phyloP scores from a whole-genome alignment of 1,284 basidiomycete species.

The Phellinidium pouzarii region DNA sequence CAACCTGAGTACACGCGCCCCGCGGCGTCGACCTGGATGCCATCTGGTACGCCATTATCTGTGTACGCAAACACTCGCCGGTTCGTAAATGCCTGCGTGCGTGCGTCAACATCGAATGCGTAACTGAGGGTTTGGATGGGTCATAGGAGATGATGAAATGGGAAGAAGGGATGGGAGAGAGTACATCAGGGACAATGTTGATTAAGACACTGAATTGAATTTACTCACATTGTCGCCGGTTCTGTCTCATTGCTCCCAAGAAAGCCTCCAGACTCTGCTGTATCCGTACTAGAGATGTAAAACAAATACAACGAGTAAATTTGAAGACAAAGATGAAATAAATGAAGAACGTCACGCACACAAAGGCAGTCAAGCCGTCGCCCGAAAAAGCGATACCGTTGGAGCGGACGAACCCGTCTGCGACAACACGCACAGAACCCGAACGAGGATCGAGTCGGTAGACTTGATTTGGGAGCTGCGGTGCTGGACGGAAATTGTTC shows the following conservation, averaged over 20 bases:
- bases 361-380: slow-evolving; percentile 59
- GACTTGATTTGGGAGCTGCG: slow-evolving; percentile 64
- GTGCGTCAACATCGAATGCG: slow-evolving; percentile 61
- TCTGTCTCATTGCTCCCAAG: slow-evolving; percentile 52
- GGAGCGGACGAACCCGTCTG: slow-evolving; percentile 55
- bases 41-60: slow-evolving; percentile 59
- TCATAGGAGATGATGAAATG: neutral
- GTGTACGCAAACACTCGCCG: slow-evolving; percentile 66
- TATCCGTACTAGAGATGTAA: slow-evolving; percentile 40
- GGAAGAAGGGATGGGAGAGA: no score
- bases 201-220: neutral
- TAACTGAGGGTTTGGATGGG: slow-evolving; percentile 40
- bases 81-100: slow-evolving; percentile 50
- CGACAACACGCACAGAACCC: slow-evolving; percentile 58
- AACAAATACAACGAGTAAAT: no score
- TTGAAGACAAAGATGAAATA: slow-evolving; percentile 4
- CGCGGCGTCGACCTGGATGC: slow-evolving; percentile 48
- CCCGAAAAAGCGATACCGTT: slow-evolving; percentile 67
- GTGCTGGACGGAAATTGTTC: slow-evolving; percentile 57
- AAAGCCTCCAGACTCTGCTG: slow-evolving; percentile 41
- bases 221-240: slow-evolving; percentile 61
- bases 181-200: no score
- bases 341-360: slow-evolving; percentile 38
- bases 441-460: slow-evolving; percentile 65
- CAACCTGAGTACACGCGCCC: slow-evolving; percentile 68